Percentiles rank a stretch among this genome's conserved stretches.
These are phyloP conservation scores for Suillus tomentosus DNA, from an alignment of 768 basidiomycete genomes.

Conservation along the genomic window DNA sequence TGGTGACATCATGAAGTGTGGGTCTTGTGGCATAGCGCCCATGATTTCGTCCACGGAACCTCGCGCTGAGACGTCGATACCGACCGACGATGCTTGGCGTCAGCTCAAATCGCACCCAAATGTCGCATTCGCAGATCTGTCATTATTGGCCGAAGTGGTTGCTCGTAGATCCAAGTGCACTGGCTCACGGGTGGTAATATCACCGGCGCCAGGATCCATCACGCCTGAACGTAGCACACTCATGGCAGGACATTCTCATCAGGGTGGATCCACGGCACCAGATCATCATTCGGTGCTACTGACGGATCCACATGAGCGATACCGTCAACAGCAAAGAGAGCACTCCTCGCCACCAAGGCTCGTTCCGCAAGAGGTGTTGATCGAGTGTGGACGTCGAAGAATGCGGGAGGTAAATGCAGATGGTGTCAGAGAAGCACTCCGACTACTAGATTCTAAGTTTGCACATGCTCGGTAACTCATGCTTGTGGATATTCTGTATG, in stretches of 20 bases:
- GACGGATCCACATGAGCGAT: slow-evolving; percentile 56
- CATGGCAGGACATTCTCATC: slow-evolving; percentile 15
- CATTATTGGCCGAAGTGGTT: slow-evolving; percentile 86
- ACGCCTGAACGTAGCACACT: slow-evolving; percentile 45
- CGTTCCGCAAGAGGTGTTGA: slow-evolving; percentile 61
- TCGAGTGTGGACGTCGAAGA: slow-evolving; percentile 61
- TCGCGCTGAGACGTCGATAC: slow-evolving; percentile 53
- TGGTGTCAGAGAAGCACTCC: slow-evolving; percentile 74
- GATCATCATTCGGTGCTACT: slow-evolving; percentile 46
- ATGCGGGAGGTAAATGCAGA: slow-evolving; percentile 71
- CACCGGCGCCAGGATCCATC: slow-evolving; percentile 50
- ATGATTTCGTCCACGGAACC: slow-evolving; percentile 26
- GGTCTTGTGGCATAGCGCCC: slow-evolving; percentile 36
- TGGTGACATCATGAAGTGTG: slow-evolving; percentile 34
- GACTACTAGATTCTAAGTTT: slow-evolving; percentile 69
- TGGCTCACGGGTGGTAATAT: slow-evolving; percentile 66
- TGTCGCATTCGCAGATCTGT: slow-evolving; percentile 79
- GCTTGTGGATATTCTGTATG: slow-evolving; percentile 13
- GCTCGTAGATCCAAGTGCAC: slow-evolving; percentile 78
- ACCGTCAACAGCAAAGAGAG: slow-evolving; percentile 45
- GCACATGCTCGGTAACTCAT: slow-evolving; percentile 35
- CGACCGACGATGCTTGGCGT: slow-evolving; percentile 83
- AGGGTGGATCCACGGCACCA: slow-evolving; percentile 13
- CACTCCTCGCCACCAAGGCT: slow-evolving; percentile 50
- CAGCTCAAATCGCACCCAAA: slow-evolving; percentile 88